Percentiles rank a stretch among this genome's conserved stretches.
These are phyloP conservation scores for Xylaria longipes DNA, from an alignment of 495 filamentous ascomycete species.

Conservation along the genomic window DNA sequence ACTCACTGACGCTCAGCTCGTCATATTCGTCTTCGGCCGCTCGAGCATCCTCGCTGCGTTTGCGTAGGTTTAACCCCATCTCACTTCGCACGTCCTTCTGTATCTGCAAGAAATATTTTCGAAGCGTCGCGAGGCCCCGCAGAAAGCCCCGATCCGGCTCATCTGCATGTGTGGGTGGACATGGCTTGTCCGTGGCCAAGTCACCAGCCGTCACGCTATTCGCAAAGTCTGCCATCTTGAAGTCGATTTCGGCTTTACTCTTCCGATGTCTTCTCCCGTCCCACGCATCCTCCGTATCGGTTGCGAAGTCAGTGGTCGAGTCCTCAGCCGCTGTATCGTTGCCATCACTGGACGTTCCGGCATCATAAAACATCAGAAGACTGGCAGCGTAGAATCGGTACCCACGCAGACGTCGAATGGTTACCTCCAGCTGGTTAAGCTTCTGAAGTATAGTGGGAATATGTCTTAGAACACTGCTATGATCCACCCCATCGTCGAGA, in stretches of 20 bases:
- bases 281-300: slow-evolving; percentile 55
- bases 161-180: slow-evolving; percentile 80
- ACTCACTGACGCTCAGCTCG: slow-evolving; percentile 49
- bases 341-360: slow-evolving; percentile 59
- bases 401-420: slow-evolving; percentile 76
- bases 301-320: slow-evolving; percentile 54
- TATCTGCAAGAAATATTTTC: slow-evolving; percentile 86
- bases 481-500: slow-evolving; percentile 87
- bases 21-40: slow-evolving; percentile 43
- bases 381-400: slow-evolving; percentile 98
- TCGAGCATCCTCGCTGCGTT: slow-evolving; percentile 50
- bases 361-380: slow-evolving; percentile 93
- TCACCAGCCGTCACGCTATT: slow-evolving; percentile 95
- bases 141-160: slow-evolving; percentile 90
- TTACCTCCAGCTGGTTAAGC: slow-evolving; percentile 77
- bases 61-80: slow-evolving; percentile 45
- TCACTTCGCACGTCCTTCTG: slow-evolving; percentile 77
- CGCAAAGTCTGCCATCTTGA: slow-evolving; percentile 98
- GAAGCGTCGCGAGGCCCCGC: slow-evolving; percentile 78
- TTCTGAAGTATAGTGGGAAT: slow-evolving; percentile 88
- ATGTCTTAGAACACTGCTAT: slow-evolving; percentile 76
- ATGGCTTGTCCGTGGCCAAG: slow-evolving; percentile 64
- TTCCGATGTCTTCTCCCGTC: slow-evolving; percentile 41
- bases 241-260: slow-evolving; percentile 68
- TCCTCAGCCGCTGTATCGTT: slow-evolving; percentile 57